These are phyloP conservation scores for Pulveroboletus sp. DNA, from an alignment of 768 basidiomycete genomes.

Conservation along the genomic window DNA sequence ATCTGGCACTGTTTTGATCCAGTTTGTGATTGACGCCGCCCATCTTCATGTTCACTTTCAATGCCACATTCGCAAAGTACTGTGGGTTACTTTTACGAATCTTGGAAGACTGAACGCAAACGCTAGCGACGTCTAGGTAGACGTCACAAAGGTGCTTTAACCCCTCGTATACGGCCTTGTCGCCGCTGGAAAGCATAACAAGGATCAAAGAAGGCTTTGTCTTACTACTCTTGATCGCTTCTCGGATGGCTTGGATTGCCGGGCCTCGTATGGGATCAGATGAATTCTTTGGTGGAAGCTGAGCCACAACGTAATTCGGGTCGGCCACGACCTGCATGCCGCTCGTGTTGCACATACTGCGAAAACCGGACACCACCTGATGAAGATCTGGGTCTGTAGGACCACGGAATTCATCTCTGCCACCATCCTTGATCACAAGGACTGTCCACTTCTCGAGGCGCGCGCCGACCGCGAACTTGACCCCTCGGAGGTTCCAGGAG, in stretches of 20 bases:
- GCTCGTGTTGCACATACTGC: slow-evolving; percentile 56
- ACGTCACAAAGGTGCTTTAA: slow-evolving; percentile 53
- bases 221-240: slow-evolving; percentile 34
- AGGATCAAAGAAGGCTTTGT: slow-evolving; percentile 44
- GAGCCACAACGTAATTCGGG: slow-evolving; percentile 33
- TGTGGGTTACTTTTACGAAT: slow-evolving; percentile 61
- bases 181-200: slow-evolving; percentile 46
- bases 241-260: slow-evolving; percentile 48
- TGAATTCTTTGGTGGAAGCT: slow-evolving; percentile 49
- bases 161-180: slow-evolving; percentile 49
- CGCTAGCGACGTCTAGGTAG: slow-evolving; percentile 50
- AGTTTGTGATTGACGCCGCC: slow-evolving; percentile 53
- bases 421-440: slow-evolving; percentile 60
- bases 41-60: slow-evolving; percentile 56
- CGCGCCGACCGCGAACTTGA: slow-evolving; percentile 60
- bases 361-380: slow-evolving; percentile 49
- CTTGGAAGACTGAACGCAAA: slow-evolving; percentile 73
- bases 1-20: slow-evolving; percentile 35
- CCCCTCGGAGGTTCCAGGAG: slow-evolving; percentile 53
- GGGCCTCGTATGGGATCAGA: slow-evolving; percentile 52
- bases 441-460: slow-evolving; percentile 64
- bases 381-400: slow-evolving; percentile 53
- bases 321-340: slow-evolving; percentile 54
- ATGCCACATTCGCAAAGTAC: slow-evolving; percentile 54
- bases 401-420: slow-evolving; percentile 57